Evolutionary conservation across 176 grass and related monocot species (phyloP), one percentile per base, ranked within the genome.

Genomic region (Coix lacrymajobi): DNA sequence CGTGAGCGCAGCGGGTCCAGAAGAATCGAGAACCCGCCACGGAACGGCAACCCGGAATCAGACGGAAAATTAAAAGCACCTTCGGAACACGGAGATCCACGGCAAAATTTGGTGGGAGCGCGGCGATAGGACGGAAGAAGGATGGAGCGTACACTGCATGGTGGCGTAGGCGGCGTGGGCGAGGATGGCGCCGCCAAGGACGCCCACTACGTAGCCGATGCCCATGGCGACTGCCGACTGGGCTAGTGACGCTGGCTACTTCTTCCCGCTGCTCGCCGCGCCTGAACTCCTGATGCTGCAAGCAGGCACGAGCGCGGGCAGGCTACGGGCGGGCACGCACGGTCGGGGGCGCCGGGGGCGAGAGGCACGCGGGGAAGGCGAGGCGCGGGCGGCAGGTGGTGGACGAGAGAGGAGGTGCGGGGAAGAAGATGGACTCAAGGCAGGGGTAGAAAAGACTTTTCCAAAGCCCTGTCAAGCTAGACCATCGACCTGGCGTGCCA

Each of bases 141-240:
- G 45, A 25, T 37, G 82, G 62, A 22, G 10, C 14, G 73, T 88
- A 93, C 93, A 98, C 77, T 95, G 93, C 71, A 98, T 93, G 88
- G 96, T 95, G 78, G 85, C 83, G 75, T 93, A 93, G 30, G 90
- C 96, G 63, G 90, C 92, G 84, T 98, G 92, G 44, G 82, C 92
- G 79, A 98, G 90, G 52, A 98, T 62, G 51, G 94, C 72, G 73
- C 92, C 96, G n/a, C 92, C 92, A 74, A 98, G 32, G 51, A 95
- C 40, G 78, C 96, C 96, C 14, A 93, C 63, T n/a, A 73, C 72
- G 88, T 93, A 88, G 84, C 92, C 96, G 62, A 95, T 62, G 52
- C 91, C 89, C 96, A 98, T 98, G 78, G 66, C 49, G 63, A 62
- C 56, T 12, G 56, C 56, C 54, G 54, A 58, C 54, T 58, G 10